phyloP scores from a whole-genome alignment of 176 grass and related monocot genomes.

The Canna indica region DNA sequence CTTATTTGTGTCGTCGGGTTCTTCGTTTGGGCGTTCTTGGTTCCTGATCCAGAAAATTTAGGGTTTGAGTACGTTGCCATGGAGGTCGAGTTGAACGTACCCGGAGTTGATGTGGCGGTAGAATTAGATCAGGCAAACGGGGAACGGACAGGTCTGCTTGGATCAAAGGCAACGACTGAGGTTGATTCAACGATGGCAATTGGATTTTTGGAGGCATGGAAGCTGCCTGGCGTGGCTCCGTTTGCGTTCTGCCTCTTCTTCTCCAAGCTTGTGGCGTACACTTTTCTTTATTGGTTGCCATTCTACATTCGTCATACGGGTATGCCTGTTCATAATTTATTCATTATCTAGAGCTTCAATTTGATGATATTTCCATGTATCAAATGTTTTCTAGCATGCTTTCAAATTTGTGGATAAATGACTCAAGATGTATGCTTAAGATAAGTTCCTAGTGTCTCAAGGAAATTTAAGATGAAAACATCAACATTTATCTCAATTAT shows the following conservation, averaged over 20 bases:
- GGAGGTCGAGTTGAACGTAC: slow-evolving; percentile 76
- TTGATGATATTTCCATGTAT: background rate
- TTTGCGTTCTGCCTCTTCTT: slow-evolving; percentile 98
- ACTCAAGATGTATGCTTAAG: no score
- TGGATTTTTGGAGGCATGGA: slow-evolving; percentile 94
- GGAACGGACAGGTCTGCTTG: slow-evolving; percentile 36
- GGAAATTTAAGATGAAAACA: background rate
- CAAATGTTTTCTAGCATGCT: background rate
- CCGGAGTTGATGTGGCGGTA: slow-evolving; percentile 34
- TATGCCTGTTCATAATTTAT: slow-evolving; percentile 18
- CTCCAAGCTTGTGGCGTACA: slow-evolving; percentile 92
- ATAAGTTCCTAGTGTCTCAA: background rate
- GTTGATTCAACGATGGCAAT: slow-evolving; percentile 40
- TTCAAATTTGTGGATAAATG: background rate
- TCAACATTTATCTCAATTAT: background rate
- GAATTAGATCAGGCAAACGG: slow-evolving; percentile 36
- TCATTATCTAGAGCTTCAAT: background rate
- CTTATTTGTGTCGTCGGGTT: slow-evolving; percentile 36
- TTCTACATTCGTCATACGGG: slow-evolving; percentile 89
- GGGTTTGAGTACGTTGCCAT: slow-evolving; percentile 26
- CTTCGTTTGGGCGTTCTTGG: slow-evolving; percentile 46
- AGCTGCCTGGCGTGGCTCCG: slow-evolving; percentile 46
- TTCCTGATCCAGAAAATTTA: slow-evolving; percentile 49
- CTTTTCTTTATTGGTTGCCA: slow-evolving; percentile 91
- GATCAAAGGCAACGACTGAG: slow-evolving; percentile 21